These are phyloP conservation scores for Salix koriyanagi DNA, from an alignment of 345 rosid species.

Conservation along the genomic window DNA sequence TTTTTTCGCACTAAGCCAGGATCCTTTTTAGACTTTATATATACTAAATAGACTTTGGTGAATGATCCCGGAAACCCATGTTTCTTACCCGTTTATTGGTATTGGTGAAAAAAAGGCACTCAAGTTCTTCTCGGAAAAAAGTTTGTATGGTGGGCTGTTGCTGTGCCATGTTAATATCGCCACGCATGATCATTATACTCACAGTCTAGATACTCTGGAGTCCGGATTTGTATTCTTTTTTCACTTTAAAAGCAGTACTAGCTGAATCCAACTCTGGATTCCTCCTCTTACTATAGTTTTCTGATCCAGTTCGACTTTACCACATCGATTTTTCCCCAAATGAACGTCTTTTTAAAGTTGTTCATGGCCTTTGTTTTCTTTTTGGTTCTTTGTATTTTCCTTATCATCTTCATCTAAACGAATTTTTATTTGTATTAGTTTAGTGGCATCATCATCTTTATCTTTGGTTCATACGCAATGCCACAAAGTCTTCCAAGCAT, in stretches of 20 bases:
- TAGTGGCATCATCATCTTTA: conserved; percentile 18
- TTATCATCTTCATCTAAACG: conserved; percentile 8
- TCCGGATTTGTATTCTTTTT: not conserved
- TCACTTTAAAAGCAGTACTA: not conserved
- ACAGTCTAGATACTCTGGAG: not conserved
- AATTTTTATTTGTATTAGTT: conserved; percentile 12
- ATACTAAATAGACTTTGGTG: too few species aligned
- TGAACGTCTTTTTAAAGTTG: conserved; percentile 22
- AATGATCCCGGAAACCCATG: not conserved
- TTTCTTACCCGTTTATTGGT: not conserved
- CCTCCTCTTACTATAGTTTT: conserved; percentile 8
- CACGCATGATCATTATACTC: not conserved
- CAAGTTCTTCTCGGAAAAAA: not conserved
- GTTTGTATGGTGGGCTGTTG: not conserved
- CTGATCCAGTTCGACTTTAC: conserved; percentile 24
- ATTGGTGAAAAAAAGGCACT: not conserved
- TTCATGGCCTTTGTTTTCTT: conserved; percentile 20
- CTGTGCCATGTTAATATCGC: not conserved
- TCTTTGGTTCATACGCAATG: conserved; percentile 5
- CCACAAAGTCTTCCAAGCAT: conserved; percentile 14
- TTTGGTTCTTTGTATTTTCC: conserved; percentile 20
- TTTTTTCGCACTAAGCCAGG: not conserved
- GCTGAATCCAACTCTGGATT: not conserved
- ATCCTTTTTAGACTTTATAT: not conserved
- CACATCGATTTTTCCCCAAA: conserved; percentile 7